Conservation (phyloP, 1,284 basidiomycete species). For the Mrakiaceae sp. region DNA sequence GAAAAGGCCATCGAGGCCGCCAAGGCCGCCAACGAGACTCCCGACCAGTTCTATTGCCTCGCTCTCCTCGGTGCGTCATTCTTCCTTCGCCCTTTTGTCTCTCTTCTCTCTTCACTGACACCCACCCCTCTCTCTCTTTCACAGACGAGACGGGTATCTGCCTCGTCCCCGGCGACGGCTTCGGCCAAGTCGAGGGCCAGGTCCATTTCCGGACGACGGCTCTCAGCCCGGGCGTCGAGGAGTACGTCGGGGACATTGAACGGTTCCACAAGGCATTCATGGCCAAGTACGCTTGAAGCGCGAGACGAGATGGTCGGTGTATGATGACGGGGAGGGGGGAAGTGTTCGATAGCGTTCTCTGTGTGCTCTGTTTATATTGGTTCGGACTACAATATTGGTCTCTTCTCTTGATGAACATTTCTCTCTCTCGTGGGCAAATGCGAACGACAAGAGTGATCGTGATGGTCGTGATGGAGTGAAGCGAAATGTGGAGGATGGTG, state of each 20-base stretch:
- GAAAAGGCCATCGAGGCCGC: slow-evolving; percentile 62
- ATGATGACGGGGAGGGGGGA: no score
- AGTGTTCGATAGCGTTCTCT: no score
- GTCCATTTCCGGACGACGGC: slow-evolving; percentile 82
- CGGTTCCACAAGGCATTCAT: slow-evolving; percentile 70
- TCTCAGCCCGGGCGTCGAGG: slow-evolving; percentile 76
- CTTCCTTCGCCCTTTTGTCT: background rate
- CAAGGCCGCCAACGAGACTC: slow-evolving; percentile 54
- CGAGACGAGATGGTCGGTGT: background rate
- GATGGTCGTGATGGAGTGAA: no score
- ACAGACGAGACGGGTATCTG: slow-evolving; percentile 76
- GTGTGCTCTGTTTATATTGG: no score
- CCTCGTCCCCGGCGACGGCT: slow-evolving; percentile 80
- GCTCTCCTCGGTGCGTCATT: slow-evolving; percentile 48
- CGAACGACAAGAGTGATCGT: no score
- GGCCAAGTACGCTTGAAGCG: slow-evolving; percentile 45
- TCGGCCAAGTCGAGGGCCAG: slow-evolving; percentile 78
- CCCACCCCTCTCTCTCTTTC: background rate
- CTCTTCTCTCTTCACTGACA: background rate
- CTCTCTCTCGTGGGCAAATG: no score
- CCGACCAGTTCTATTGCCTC: slow-evolving; percentile 79
- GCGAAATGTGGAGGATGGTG: no score
- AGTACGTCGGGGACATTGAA: slow-evolving; percentile 75
- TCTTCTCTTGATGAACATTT: no score
- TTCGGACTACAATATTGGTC: no score